Evolutionary conservation across 1,284 basidiomycete genomes (phyloP).

Genomic region (Malassezia caprae): DNA sequence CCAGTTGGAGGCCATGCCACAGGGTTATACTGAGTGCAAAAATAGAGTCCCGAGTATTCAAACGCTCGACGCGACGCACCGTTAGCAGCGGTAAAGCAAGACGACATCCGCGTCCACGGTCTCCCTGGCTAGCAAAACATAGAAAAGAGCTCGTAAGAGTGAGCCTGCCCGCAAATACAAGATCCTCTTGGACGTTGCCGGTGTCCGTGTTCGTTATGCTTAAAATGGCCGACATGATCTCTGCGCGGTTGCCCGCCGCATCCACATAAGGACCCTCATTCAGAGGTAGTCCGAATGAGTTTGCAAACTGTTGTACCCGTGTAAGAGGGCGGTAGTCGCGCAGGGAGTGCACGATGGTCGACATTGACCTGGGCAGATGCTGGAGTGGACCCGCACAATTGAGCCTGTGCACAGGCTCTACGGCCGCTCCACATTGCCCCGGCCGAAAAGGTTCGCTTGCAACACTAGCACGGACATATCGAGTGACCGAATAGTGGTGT

Average conservation of each 20-base stretch:
- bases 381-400: neutral
- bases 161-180: conserved; percentile 59
- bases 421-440: neutral
- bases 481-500: neutral
- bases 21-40: conserved; percentile 87
- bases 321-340: conserved; percentile 45
- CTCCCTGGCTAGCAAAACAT: conserved; percentile 80
- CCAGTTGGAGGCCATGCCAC: conserved; percentile 91
- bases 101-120: conserved; percentile 66
- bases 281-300: conserved; percentile 36
- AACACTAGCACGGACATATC: neutral
- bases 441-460: neutral
- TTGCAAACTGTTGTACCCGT: conserved; percentile 31
- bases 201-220: conserved; percentile 34
- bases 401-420: neutral
- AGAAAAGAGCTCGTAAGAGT: conserved; percentile 82
- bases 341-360: conserved; percentile 46
- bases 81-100: conserved; percentile 87
- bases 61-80: conserved; percentile 82
- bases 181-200: conserved; percentile 32
- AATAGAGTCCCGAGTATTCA: conserved; percentile 57
- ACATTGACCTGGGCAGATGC: conserved; percentile 23
- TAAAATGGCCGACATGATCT: conserved; percentile 39
- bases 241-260: conserved; percentile 18
- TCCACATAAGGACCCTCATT: conserved; percentile 31